phyloP scores from a whole-genome alignment of 768 basidiomycete genomes.

The Leccinum ochraceum region DNA sequence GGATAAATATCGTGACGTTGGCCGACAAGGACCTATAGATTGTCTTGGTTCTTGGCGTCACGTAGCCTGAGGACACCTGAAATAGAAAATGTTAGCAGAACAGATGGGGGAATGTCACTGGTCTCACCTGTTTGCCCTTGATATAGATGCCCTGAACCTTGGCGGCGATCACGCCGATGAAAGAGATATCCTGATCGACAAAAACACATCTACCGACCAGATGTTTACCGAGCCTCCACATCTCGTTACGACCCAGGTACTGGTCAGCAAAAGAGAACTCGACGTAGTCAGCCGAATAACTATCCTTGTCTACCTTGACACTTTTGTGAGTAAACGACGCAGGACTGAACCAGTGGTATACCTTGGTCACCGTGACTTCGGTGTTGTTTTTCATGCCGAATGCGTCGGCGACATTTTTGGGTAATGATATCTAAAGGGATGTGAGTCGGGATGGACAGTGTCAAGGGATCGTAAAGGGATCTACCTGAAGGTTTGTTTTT shows the following conservation, averaged over 20 bases:
- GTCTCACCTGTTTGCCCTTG: constrained; percentile 59
- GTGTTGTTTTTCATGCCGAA: constrained; percentile 71
- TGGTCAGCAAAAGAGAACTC: constrained; percentile 95
- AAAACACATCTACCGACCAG: constrained; percentile 82
- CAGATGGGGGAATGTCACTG: background rate
- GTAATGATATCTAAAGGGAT: constrained; percentile 64
- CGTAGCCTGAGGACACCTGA: constrained; percentile 79
- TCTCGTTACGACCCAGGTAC: constrained; percentile 93
- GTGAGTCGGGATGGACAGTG: background rate
- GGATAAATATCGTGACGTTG: constrained; percentile 91
- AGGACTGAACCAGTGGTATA: constrained; percentile 19
- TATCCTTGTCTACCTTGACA: constrained; percentile 63
- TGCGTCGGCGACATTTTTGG: constrained; percentile 63
- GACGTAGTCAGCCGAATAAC: constrained; percentile 70
- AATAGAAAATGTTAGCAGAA: constrained; percentile 1
- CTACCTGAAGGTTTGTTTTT: constrained; percentile 68
- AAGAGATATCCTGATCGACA: constrained; percentile 79
- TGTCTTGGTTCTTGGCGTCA: constrained; percentile 81
- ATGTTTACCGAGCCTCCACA: constrained; percentile 91
- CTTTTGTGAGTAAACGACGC: constrained; percentile 16
- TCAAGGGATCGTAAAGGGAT: constrained; percentile 1
- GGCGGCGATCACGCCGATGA: constrained; percentile 80
- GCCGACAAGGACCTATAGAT: constrained; percentile 91
- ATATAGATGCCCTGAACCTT: constrained; percentile 82
- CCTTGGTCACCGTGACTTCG: constrained; percentile 75